Evolutionary conservation across 2,329 filamentous ascomycete genomes (phyloP).

Genomic region (Hymenoscyphus occultus): DNA sequence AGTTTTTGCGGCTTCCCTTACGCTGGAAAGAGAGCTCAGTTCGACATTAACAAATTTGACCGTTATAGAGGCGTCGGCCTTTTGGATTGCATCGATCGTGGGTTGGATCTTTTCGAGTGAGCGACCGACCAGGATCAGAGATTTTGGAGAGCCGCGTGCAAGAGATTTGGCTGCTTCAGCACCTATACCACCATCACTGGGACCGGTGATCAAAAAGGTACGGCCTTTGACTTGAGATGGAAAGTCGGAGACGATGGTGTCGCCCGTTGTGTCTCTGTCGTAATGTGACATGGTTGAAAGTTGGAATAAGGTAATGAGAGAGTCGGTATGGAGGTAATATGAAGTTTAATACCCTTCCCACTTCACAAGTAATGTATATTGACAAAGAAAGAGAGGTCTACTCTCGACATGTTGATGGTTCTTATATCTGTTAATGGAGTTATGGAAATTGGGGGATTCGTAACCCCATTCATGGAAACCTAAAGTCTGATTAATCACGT

Average conservation of each 20-base stretch:
- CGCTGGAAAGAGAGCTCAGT: slow-evolving; percentile 39
- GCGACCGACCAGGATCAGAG: background rate
- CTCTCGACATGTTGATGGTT: background rate
- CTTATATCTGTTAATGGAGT: background rate
- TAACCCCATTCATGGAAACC: too few relatives aligned
- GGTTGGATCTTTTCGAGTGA: slow-evolving; percentile 23
- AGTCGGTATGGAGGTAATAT: background rate
- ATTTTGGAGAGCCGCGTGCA: background rate
- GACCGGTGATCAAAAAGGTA: slow-evolving; percentile 25
- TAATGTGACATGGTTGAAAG: slow-evolving; percentile 16
- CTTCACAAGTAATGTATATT: background rate
- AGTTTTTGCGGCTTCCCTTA: background rate
- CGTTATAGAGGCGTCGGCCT: slow-evolving; percentile 16
- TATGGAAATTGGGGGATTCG: background rate
- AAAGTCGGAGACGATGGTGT: slow-evolving; percentile 19
- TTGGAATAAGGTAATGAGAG: background rate
- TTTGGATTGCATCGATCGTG: slow-evolving; percentile 20
- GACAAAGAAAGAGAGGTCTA: background rate
- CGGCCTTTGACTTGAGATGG: slow-evolving; percentile 16
- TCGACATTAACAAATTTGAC: slow-evolving; percentile 29
- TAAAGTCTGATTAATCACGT: too few relatives aligned
- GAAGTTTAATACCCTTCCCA: background rate
- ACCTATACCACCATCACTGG: slow-evolving; percentile 21
- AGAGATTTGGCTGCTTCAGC: slow-evolving; percentile 24
- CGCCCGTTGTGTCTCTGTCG: slow-evolving; percentile 14